Percentiles rank a stretch among this genome's conserved stretches.
Evolutionary conservation across 1,139 yeast genomes (phyloP).

Genomic region (Sugiyamaella neomexicana): DNA sequence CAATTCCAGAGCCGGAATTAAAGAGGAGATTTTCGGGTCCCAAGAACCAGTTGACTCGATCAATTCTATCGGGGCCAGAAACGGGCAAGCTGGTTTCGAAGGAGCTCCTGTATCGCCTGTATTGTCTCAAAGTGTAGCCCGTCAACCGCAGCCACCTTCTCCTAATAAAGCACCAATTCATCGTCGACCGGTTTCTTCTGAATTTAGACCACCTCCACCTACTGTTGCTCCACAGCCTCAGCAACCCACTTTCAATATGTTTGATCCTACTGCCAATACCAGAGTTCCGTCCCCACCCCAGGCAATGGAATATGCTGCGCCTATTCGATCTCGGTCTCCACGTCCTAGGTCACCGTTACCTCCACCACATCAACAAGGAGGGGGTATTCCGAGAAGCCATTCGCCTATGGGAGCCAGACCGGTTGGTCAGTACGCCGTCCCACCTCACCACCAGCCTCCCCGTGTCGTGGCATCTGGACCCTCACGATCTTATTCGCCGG

Average conservation of each 20-base stretch:
- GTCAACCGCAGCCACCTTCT: slow-evolving; percentile 16
- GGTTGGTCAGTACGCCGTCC: not conserved
- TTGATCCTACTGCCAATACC: slow-evolving; percentile 30
- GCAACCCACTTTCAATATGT: slow-evolving; percentile 22
- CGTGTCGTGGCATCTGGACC: slow-evolving; percentile 7
- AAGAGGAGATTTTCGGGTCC: slow-evolving; percentile 28
- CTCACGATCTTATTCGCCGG: slow-evolving; percentile 14
- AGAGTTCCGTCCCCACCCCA: slow-evolving; percentile 15
- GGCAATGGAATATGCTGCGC: slow-evolving; percentile 8
- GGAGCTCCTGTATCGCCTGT: slow-evolving; percentile 6
- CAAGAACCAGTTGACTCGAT: slow-evolving; percentile 30
- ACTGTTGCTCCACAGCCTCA: slow-evolving; percentile 3
- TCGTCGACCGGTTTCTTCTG: slow-evolving; percentile 28
- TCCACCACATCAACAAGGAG: slow-evolving; percentile 13
- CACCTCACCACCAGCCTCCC: slow-evolving; percentile 7
- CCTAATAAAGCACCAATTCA: slow-evolving; percentile 18
- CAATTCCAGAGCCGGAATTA: slow-evolving; percentile 23
- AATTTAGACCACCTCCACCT: slow-evolving; percentile 3
- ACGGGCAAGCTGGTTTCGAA: slow-evolving; percentile 17
- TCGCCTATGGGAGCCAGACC: slow-evolving; percentile 12
- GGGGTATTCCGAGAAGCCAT: slow-evolving; percentile 12
- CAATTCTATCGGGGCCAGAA: slow-evolving; percentile 25
- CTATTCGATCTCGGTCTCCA: slow-evolving; percentile 21
- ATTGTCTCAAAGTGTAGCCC: slow-evolving; percentile 11
- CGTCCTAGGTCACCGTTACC: slow-evolving; percentile 17